Evolutionary conservation across 2,329 filamentous ascomycete genomes (phyloP), one percentile per base, ranked within the genome.

Genomic region (Aspergillus sp.): DNA sequence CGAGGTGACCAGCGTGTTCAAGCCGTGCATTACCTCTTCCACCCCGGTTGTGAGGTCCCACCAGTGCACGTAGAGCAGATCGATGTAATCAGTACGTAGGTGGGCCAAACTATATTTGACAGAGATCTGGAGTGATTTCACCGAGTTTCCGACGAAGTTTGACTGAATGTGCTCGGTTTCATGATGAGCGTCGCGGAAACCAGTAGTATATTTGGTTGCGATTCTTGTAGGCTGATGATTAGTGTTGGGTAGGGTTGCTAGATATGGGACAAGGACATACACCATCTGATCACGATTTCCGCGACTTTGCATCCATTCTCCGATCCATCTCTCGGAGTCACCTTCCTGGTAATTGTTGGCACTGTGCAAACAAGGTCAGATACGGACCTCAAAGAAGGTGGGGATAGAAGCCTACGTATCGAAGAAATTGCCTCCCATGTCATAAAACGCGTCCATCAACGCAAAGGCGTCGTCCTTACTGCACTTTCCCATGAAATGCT

Each of bases 221-320:
- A 90, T 41, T 4, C 43, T 46, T 44, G 15, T 52, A n/a, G n/a
- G 12, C 8, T 6, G 15, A 17, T 41, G 7, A 24, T 24, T 24
- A 24, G 23, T 24, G 23, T 24, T 24, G 23, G 23, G 5, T 7
- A 24, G 23, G 23, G 23, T 24, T 24, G 23, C 23, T 24, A 7
- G 23, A 24, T 7, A 24, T 24, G 23, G 7, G 23, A 24, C 23
- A 24, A 12, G 6, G 31, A 27, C 43, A 53, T 53, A 53, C 52
- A 56, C 53, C 24, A 56, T 41, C 46, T 49, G 53, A 17, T 56
- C 46, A 21, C 89, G 82, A 58, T 84, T 84, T 17, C 81, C 79
- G 9, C 85, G 82, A 60, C 81, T 80, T 66, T 80, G 78, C 84
- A 89, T 87, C 87, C 88, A 91, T 63, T 88, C 86, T 37, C 88